Percentiles rank a stretch among this genome's conserved stretches.
These are phyloP conservation scores for Bullera alba DNA, from an alignment of 768 basidiomycete species.

Conservation along the genomic window DNA sequence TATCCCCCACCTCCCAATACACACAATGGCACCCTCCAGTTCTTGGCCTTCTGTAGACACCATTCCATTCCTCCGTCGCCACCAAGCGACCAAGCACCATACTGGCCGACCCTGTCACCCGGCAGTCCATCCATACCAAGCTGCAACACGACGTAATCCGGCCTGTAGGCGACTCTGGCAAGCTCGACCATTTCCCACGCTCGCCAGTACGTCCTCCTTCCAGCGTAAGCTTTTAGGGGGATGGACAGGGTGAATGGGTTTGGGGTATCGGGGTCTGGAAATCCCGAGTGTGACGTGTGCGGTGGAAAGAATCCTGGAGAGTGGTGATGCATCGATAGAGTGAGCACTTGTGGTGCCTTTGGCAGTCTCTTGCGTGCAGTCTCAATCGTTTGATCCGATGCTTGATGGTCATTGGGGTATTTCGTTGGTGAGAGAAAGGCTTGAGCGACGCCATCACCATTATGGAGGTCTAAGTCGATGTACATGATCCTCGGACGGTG, in stretches of 20 bases:
- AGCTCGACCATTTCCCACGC: conserved; percentile 63
- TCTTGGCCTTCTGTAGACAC: conserved; percentile 39
- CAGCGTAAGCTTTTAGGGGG: conserved; percentile 68
- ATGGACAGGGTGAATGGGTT: conserved; percentile 66
- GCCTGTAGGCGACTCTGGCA: conserved; percentile 58
- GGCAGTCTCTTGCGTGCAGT: conserved; percentile 43
- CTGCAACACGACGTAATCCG: conserved; percentile 74
- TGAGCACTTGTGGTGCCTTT: conserved; percentile 49
- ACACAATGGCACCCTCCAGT: conserved; percentile 28
- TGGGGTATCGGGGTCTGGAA: conserved; percentile 49
- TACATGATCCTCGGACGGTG: conserved; percentile 63
- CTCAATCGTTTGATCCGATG: conserved; percentile 39
- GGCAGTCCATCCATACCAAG: conserved; percentile 82
- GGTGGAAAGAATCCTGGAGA: conserved; percentile 76
- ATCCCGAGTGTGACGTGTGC: conserved; percentile 28
- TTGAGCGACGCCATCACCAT: conserved; percentile 77
- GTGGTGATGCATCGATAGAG: conserved; percentile 76
- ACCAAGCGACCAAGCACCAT: conserved; percentile 60
- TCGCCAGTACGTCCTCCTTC: conserved; percentile 55
- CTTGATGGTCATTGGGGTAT: conserved; percentile 38
- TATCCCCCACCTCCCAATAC: conserved; percentile 63
- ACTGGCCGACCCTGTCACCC: conserved; percentile 66
- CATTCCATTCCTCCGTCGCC: conserved; percentile 61
- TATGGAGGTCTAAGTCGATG: conserved; percentile 86
- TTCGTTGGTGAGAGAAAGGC: conserved; percentile 48